These are phyloP conservation scores for Cutaneotrichosporon cavernicola DNA, from an alignment of 1,284 basidiomycete genomes.

Conservation along the genomic window DNA sequence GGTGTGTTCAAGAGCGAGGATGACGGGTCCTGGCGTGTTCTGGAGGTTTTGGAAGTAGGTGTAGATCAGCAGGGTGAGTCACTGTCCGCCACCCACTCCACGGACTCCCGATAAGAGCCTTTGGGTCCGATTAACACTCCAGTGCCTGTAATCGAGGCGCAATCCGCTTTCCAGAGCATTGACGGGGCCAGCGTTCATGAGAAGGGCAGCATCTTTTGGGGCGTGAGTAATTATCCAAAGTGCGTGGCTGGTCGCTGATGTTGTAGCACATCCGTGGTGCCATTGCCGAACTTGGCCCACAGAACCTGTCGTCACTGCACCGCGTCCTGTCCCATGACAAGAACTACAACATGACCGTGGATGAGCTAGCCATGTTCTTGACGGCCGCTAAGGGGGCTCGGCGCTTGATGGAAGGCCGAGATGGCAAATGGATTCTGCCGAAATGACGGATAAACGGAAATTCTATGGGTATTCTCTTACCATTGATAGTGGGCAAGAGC, in stretches of 20 bases:
- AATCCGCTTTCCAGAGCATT: slow-evolving; percentile 3
- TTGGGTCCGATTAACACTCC: not conserved
- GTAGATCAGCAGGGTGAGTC: slow-evolving; percentile 35
- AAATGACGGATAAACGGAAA: slow-evolving; percentile 7
- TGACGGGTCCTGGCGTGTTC: slow-evolving; percentile 16
- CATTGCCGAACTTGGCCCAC: slow-evolving; percentile 73
- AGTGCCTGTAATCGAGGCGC: slow-evolving; percentile 3
- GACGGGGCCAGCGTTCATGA: slow-evolving; percentile 9
- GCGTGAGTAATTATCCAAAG: slow-evolving; percentile 53
- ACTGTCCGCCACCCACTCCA: not conserved
- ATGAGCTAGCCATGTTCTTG: slow-evolving; percentile 73
- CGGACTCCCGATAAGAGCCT: not conserved
- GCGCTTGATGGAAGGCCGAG: slow-evolving; percentile 62
- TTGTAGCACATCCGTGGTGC: slow-evolving; percentile 57
- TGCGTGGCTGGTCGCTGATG: not conserved
- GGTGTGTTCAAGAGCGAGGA: slow-evolving; percentile 61
- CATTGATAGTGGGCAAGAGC: not conserved
- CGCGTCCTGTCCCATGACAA: slow-evolving; percentile 74
- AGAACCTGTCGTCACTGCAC: slow-evolving; percentile 74
- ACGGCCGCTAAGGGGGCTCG: slow-evolving; percentile 73
- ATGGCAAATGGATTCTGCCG: slow-evolving; percentile 65
- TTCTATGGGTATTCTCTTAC: not conserved
- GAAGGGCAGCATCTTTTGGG: slow-evolving; percentile 64
- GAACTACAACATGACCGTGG: slow-evolving; percentile 70
- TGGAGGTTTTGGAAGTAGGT: slow-evolving; percentile 17